Evolutionary conservation across 129 eudicot genomes (phyloP).

Genomic region (Saussurea involucrata): DNA sequence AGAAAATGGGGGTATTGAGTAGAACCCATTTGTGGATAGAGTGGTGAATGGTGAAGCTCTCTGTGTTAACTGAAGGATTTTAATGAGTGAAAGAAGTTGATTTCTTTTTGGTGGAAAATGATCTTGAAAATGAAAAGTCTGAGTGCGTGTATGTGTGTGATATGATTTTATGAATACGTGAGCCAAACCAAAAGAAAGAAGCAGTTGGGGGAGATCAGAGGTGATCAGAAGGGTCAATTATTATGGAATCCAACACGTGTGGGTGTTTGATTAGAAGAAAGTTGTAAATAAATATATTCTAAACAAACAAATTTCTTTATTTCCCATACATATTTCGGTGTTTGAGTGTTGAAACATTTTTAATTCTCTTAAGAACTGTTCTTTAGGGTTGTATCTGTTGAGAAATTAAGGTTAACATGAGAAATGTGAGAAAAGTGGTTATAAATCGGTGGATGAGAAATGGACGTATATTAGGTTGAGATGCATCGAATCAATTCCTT

Average conservation of each 20-base stretch:
- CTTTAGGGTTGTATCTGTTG: too few species aligned
- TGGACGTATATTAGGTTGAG: too few species aligned
- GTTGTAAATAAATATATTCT: neutral
- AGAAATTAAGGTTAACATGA: too few species aligned
- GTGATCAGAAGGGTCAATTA: conserved; percentile 33
- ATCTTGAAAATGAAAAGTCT: conserved; percentile 18
- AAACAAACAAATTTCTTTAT: neutral
- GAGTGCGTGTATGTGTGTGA: neutral
- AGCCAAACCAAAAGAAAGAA: conserved; percentile 22
- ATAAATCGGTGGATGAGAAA: too few species aligned
- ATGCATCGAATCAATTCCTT: too few species aligned
- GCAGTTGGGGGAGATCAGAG: conserved; percentile 31
- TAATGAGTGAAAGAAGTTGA: conserved; percentile 16
- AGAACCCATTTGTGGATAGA: conserved; percentile 47
- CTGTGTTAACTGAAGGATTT: conserved; percentile 29
- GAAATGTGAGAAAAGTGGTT: too few species aligned
- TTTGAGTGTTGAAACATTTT: too few species aligned
- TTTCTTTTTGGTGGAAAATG: conserved; percentile 10
- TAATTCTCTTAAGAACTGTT: too few species aligned
- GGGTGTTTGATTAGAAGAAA: conserved; percentile 25
- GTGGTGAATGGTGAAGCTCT: conserved; percentile 20
- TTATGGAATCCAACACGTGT: conserved; percentile 37
- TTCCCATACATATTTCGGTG: too few species aligned
- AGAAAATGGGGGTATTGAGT: conserved; percentile 32
- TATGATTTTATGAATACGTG: conserved; percentile 16